Evolutionary conservation across 768 basidiomycete genomes (phyloP), one percentile per base, ranked within the genome.

Genomic region (Dacryopinax spathularia): DNA sequence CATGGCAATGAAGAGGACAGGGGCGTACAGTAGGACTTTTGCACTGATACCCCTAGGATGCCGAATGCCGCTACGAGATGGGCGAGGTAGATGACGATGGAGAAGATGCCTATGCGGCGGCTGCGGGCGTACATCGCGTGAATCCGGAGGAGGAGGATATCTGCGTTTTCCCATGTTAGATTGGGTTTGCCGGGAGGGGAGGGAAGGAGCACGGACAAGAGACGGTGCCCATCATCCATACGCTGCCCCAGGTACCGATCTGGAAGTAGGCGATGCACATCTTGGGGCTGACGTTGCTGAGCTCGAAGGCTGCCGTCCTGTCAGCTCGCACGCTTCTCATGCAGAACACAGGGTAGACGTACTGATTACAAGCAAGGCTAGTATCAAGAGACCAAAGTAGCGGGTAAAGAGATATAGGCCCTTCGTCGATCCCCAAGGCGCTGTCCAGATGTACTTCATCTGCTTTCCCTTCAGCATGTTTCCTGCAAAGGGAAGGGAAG

Each of bases 371-470:
- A 56, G 48, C 15, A 56, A 18, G 25, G 48, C 48, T 18, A 56
- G 5, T 56, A 56, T 56, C 10, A 31, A 2, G 3, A 56, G 25
- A 29, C 48, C 48, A 29, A 56, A 56, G 31, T 56, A 56, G 20
- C 48, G 48, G 31, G 48, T 56, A 10, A 10, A 56, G 10, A 56
- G 48, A 18, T 56, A 56, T 29, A 56, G 29, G 4, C 48, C 48
- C 25, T 56, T 56, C 31, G 48, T 56, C 6, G 48, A 56, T 15
- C 48, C 48, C 48, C 48, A 56, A 9, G 48, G 48, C 31, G 48
- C 48, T 56, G 48, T 56, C 48, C 48, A 56, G 48, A 56, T 56
- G 25, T 56, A 56, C 18, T 56, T 56, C 48, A 56, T 56, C 48
- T 56, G 25, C 7, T 18, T 27, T 18, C 9, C 25, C 6, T 15